Evolutionary conservation across 805 yeast species (phyloP), one percentile per base, ranked within the genome.

Genomic region (Yarrowia keelungensis): DNA sequence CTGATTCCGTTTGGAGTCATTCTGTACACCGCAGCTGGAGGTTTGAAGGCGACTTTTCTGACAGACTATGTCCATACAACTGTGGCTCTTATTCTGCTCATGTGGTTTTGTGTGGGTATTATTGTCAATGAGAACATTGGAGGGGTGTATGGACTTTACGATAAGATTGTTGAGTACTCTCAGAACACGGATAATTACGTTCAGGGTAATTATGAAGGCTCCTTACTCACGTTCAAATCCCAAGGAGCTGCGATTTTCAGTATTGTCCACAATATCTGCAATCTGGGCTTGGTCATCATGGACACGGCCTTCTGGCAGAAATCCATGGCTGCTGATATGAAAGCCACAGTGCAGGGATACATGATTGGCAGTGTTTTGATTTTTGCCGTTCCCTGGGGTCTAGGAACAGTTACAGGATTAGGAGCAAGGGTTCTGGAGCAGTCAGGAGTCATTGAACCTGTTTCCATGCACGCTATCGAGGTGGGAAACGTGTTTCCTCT

Each of bases 381-480:
- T 83, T 79, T 80, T 65, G 80, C 82, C 0, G 76, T 83, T 42
- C 85, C 85, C 8, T 79, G 73, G 74, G 72, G 73, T 15, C 70
- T 73, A 15, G 79, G 77, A 14, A 76, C 79, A 8, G 75, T 76
- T 5, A 69, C 73, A 67, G 79, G 79, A 36, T 72, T 76, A 1
- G 83, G 85, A 3, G 79, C 81, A 50, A 74, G 79, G 39, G 82
- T 78, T 19, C 81, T 91, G 69, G 93, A 91, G 78, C 75, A 79
- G 54, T 80, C 84, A 46, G 62, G 47, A 41, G 45, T 56, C n/a
- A 56, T 56, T 26, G 62, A 41, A 5, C 89, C 92, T 47, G 75
- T 83, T 5, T 91, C 91, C 85, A 94, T 96, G 72, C 88, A 92
- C 8, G 91, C 87, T 76, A 96, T 97, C 49, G 78, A 83, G 62